A percentile compares a stretch with the other conserved stretches of the same genome.
Conservation (phyloP, 164 flowering plant genomes). For the Warburgia ugandensis region DNA sequence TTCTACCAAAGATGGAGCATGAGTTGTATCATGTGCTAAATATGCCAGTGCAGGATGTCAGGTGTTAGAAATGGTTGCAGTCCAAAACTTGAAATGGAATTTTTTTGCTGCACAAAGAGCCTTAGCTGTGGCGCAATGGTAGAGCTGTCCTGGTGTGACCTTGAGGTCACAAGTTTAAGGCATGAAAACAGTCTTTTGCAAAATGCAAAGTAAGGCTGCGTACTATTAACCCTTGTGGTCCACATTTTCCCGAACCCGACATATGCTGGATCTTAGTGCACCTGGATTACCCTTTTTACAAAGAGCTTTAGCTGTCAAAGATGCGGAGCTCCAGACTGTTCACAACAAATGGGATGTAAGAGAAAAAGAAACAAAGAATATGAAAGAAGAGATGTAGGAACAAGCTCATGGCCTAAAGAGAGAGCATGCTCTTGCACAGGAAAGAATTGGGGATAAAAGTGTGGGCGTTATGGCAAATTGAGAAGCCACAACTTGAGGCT, state of each 20-base stretch:
- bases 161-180: too few species aligned
- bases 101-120: conserved; percentile 48
- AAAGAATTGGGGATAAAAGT: conserved; percentile 43
- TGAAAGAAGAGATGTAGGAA: conserved; percentile 38
- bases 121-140: too few species aligned
- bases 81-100: conserved; percentile 57
- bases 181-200: too few species aligned
- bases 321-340: conserved; percentile 51
- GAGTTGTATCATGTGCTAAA: conserved; percentile 8
- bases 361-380: conserved; percentile 41
- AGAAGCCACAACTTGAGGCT: conserved; percentile 74
- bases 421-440: conserved; percentile 51
- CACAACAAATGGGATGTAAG: conserved; percentile 34
- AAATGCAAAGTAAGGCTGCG: too few species aligned
- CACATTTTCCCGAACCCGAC: too few species aligned
- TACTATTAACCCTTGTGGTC: too few species aligned
- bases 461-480: conserved; percentile 63
- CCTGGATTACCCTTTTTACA: too few species aligned
- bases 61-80: conserved; percentile 44
- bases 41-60: conserved; percentile 19
- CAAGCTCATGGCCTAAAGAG: conserved; percentile 42
- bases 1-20: background rate
- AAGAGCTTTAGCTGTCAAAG: conserved; percentile 58
- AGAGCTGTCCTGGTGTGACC: too few species aligned
- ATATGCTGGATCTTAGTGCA: too few species aligned